A percentile compares a stretch with the other conserved stretches of the same genome.
These are phyloP conservation scores for Fraxinus xanthoxyloides DNA, from an alignment of 305 asterid species.

Conservation along the genomic window DNA sequence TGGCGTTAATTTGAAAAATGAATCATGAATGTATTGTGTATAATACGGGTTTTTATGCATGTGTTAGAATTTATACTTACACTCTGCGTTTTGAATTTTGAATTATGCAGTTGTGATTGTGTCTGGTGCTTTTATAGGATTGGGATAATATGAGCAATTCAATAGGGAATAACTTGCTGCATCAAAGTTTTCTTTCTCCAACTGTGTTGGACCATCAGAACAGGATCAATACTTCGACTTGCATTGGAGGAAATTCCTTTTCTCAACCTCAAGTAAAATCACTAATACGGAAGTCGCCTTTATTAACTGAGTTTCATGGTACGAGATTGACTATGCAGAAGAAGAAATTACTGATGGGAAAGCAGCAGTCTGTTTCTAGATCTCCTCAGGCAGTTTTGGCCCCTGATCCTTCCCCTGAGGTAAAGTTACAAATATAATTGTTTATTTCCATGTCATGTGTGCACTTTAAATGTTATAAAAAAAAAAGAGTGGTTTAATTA, in stretches of 20 bases:
- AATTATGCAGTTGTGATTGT: conserved; percentile 16
- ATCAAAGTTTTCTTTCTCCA: conserved; percentile 60
- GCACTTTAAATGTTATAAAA: neutral
- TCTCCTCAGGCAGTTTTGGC: conserved; percentile 63
- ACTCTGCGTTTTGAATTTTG: neutral
- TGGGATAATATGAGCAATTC: conserved; percentile 64
- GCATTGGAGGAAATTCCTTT: conserved; percentile 64
- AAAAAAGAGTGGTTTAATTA: neutral
- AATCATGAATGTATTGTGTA: neutral
- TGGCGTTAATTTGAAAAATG: neutral
- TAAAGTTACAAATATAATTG: conserved; percentile 20
- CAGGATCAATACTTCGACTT: conserved; percentile 57
- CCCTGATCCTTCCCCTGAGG: conserved; percentile 60
- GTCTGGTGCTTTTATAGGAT: conserved; percentile 25
- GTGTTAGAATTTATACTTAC: conserved; percentile 8
- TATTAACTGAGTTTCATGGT: conserved; percentile 63
- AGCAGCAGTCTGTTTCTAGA: conserved; percentile 36
- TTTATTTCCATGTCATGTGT: neutral
- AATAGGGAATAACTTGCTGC: conserved; percentile 77
- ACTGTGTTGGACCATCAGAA: conserved; percentile 52
- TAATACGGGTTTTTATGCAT: neutral
- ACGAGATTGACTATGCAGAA: conserved; percentile 41
- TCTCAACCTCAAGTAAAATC: conserved; percentile 64
- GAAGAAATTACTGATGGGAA: conserved; percentile 55
- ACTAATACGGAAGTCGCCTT: conserved; percentile 44